Evolutionary conservation across 139 green algal species (phyloP).

Genomic region (Chlorella sp.): DNA sequence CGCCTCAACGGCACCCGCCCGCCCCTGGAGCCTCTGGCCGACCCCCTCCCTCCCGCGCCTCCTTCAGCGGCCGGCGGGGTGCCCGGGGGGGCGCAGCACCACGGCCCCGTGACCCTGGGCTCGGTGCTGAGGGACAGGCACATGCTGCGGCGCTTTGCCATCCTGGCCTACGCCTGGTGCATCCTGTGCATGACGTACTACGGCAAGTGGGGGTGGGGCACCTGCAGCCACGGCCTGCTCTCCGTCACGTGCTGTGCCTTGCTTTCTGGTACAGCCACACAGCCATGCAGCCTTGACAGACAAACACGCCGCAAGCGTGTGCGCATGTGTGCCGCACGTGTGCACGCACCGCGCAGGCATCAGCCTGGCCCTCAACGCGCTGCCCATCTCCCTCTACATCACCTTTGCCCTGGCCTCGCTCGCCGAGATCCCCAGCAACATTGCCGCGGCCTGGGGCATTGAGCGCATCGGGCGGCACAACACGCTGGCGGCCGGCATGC

Average conservation of each 20-base stretch:
- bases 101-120: not conserved
- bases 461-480: conserved; percentile 23
- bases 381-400: conserved; percentile 21
- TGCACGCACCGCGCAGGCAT: too few species aligned
- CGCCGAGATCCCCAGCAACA: conserved; percentile 24
- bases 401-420: conserved; percentile 19
- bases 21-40: conserved; percentile 42
- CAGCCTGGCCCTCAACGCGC: conserved; percentile 10
- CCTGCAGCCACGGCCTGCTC: not conserved
- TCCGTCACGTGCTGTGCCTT: not conserved
- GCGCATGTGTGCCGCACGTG: too few species aligned
- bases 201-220: not conserved
- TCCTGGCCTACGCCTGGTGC: conserved; percentile 32
- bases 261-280: not conserved
- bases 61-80: not conserved
- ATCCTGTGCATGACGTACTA: conserved; percentile 21
- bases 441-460: conserved; percentile 17
- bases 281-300: not conserved
- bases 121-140: conserved; percentile 19
- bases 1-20: conserved; percentile 41
- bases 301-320: too few species aligned
- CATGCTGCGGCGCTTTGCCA: conserved; percentile 34
- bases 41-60: not conserved
- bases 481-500: conserved; percentile 18
- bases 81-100: not conserved